Percentiles rank a stretch among this genome's conserved stretches.
phyloP scores from a whole-genome alignment of 1,284 basidiomycete species.

The Sanguinoderma infundibulare region DNA sequence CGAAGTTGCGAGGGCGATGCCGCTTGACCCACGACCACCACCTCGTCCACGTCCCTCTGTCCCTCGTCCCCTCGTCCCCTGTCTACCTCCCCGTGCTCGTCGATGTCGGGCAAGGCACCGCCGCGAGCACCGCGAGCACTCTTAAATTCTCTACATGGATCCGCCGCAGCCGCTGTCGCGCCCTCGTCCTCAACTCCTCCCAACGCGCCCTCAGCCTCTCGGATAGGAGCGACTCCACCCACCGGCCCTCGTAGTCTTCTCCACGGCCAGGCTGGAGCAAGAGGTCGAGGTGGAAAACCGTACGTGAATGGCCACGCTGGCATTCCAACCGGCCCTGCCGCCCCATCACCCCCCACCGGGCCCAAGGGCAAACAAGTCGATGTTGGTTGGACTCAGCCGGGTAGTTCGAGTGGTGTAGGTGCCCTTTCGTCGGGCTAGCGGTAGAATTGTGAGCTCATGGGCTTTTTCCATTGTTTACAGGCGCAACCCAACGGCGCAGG shows the following conservation, averaged over 20 bases:
- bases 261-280: slow-evolving; percentile 34
- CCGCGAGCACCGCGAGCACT: slow-evolving; percentile 74
- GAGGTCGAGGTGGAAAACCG: slow-evolving; percentile 32
- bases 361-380: slow-evolving; percentile 42
- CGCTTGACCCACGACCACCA: slow-evolving; percentile 31
- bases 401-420: slow-evolving; percentile 30
- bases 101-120: slow-evolving; percentile 76
- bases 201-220: slow-evolving; percentile 37
- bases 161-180: slow-evolving; percentile 24
- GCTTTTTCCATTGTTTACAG: slow-evolving; percentile 24
- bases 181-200: slow-evolving; percentile 30
- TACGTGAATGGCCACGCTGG: slow-evolving; percentile 36
- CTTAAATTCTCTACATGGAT: slow-evolving; percentile 46
- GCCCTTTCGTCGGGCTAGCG: slow-evolving; percentile 21
- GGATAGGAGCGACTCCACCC: slow-evolving; percentile 55
- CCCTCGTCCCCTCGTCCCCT: slow-evolving; percentile 14
- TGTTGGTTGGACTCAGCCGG: slow-evolving; percentile 17
- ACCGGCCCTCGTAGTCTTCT: slow-evolving; percentile 63
- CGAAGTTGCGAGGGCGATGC: slow-evolving; percentile 29
- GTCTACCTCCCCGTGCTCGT: slow-evolving; percentile 24
- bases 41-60: slow-evolving; percentile 20
- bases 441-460: slow-evolving; percentile 31
- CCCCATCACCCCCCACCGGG: slow-evolving; percentile 31
- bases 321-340: slow-evolving; percentile 30
- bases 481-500: slow-evolving; percentile 35